phyloP scores from a whole-genome alignment of 73 alveolate genomes.

The Durusdinium trenchii region DNA sequence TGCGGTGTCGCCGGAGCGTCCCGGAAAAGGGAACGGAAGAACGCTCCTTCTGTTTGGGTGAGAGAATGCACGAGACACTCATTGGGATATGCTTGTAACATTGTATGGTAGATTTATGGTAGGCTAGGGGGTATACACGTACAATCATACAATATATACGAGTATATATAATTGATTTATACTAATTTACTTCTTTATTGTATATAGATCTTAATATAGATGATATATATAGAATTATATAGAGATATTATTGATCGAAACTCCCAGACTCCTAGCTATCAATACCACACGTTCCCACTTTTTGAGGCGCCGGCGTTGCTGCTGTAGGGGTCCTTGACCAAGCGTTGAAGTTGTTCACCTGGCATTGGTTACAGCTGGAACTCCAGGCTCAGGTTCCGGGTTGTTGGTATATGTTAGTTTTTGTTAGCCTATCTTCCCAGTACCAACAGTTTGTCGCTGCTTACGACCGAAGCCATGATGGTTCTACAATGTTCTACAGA shows the following conservation, averaged over 20 bases:
- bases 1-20: not conserved
- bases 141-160: not conserved
- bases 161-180: not conserved
- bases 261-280: not conserved
- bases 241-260: not conserved
- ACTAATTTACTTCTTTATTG: not conserved
- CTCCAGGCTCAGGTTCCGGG: not conserved
- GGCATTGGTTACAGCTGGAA: not conserved
- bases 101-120: too few species aligned
- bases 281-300: not conserved
- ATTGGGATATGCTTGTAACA: not conserved
- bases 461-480: not conserved
- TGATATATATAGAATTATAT: too few species aligned
- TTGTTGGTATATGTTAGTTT: not conserved
- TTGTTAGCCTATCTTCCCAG: not conserved
- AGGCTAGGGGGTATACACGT: not conserved
- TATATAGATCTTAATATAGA: not conserved
- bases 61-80: too few species aligned
- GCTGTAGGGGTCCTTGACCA: constrained; percentile 95
- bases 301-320: constrained; percentile 49
- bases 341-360: constrained; percentile 88
- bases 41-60: too few species aligned
- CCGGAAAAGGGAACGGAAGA: too few species aligned
- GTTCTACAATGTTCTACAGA: not conserved
- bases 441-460: not conserved